phyloP scores from a whole-genome alignment of 805 yeast species.

The Candida incommunis region DNA sequence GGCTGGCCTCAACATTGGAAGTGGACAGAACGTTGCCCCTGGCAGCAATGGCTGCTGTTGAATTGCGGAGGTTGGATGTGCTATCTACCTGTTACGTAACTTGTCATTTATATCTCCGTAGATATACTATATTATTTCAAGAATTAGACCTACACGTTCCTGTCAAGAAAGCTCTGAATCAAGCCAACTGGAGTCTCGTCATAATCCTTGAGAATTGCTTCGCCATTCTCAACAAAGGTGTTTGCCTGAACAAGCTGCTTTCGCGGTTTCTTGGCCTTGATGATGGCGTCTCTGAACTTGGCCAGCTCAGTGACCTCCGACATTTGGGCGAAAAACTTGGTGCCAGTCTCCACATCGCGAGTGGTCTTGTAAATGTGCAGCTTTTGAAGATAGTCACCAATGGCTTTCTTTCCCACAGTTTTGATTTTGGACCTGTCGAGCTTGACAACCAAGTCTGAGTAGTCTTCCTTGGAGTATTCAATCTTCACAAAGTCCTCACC shows the following conservation, averaged over 20 bases:
- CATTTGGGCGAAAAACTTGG: conserved; percentile 46
- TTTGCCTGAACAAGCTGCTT: conserved; percentile 77
- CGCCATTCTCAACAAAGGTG: conserved; percentile 32
- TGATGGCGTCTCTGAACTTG: conserved; percentile 50
- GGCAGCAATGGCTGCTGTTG: conserved; percentile 30
- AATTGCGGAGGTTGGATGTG: conserved; percentile 1
- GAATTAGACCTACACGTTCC: conserved; percentile 24
- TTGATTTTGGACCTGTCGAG: conserved; percentile 51
- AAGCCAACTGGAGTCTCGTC: conserved; percentile 60
- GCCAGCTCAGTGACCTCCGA: conserved; percentile 51
- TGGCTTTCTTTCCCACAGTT: conserved; percentile 57
- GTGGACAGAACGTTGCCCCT: conserved; percentile 26
- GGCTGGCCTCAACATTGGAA: conserved; percentile 26
- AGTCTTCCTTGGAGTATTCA: conserved; percentile 31
- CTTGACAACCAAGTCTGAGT: conserved; percentile 43
- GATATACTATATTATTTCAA: not conserved
- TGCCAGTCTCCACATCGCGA: conserved; percentile 56
- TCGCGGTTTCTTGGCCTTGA: conserved; percentile 66
- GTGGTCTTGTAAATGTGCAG: conserved; percentile 71
- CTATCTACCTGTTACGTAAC: not conserved
- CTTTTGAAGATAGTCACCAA: conserved; percentile 54
- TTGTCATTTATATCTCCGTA: not conserved
- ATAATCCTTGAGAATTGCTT: conserved; percentile 53
- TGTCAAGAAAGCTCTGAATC: conserved; percentile 63
- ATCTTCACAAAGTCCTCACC: conserved; percentile 45